Percentiles rank a stretch among this genome's conserved stretches.
Conservation (phyloP, 768 basidiomycete species). For the Leucosporidium yakuticum region DNA sequence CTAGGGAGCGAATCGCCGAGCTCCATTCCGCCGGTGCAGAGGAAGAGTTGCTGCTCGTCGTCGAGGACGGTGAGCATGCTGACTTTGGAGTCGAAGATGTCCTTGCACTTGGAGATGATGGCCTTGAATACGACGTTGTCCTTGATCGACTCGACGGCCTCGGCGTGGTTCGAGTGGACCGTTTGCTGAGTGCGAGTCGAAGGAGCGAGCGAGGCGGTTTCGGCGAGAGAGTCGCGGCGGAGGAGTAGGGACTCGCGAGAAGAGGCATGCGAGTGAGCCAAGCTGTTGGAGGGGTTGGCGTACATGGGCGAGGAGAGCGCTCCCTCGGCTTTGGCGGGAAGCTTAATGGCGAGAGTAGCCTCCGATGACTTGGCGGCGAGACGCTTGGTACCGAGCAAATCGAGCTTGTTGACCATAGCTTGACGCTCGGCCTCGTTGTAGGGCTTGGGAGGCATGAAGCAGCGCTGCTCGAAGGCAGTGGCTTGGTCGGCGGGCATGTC, state of each 20-base stretch:
- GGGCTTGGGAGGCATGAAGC: slow-evolving; percentile 17
- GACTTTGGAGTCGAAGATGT: slow-evolving; percentile 12
- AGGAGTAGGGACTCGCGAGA: slow-evolving; percentile 5
- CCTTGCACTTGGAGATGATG: slow-evolving; percentile 14
- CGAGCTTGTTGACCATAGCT: slow-evolving; percentile 31
- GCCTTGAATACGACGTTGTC: slow-evolving; percentile 24
- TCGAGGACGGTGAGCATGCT: slow-evolving; percentile 31
- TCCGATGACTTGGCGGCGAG: slow-evolving; percentile 3
- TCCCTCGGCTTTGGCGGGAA: no score
- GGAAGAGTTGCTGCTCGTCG: slow-evolving; percentile 35
- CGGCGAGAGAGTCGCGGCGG: background rate
- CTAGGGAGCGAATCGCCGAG: slow-evolving; percentile 31
- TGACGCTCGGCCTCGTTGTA: slow-evolving; percentile 28
- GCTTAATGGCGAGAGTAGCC: slow-evolving; percentile 7
- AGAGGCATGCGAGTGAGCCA: background rate
- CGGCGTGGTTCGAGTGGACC: background rate
- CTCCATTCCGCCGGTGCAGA: slow-evolving; percentile 29
- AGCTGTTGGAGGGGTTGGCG: background rate
- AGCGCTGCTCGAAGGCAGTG: slow-evolving; percentile 15
- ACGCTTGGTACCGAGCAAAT: slow-evolving; percentile 27
- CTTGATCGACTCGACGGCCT: slow-evolving; percentile 10
- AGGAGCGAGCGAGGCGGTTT: background rate
- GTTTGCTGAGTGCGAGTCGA: background rate
- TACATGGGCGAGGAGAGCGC: background rate
- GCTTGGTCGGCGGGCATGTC: background rate